Evolutionary conservation across 352 stramenopile species (phyloP).

Genomic region (Phytophthora multivora): DNA sequence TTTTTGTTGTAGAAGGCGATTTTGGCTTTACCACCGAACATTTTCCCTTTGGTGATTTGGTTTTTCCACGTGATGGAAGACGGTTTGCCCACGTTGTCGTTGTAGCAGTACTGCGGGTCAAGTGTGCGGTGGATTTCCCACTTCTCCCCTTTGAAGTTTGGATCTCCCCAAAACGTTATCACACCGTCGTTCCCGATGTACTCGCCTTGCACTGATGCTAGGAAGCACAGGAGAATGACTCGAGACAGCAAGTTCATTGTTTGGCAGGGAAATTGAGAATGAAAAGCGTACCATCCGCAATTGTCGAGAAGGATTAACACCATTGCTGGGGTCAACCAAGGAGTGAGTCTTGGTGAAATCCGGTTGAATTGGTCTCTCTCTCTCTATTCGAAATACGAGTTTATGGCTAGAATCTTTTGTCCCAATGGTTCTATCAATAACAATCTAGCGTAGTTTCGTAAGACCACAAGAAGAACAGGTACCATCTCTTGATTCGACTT

Average conservation of each 20-base stretch:
- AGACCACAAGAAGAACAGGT: too few relatives aligned
- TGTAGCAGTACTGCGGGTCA: slow-evolving; percentile 28
- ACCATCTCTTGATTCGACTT: too few relatives aligned
- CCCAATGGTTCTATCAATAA: too few relatives aligned
- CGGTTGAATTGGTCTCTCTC: not conserved
- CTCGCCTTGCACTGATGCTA: not conserved
- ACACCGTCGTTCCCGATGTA: not conserved
- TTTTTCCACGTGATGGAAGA: slow-evolving; percentile 29
- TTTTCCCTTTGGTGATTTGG: slow-evolving; percentile 6
- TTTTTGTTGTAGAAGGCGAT: slow-evolving; percentile 33
- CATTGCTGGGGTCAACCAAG: slow-evolving; percentile 4
- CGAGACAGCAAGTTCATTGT: not conserved
- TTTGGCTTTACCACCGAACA: slow-evolving; percentile 14
- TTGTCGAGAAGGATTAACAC: too few relatives aligned
- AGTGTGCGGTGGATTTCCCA: slow-evolving; percentile 15
- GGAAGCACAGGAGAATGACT: too few relatives aligned
- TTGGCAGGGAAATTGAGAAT: slow-evolving; percentile 8
- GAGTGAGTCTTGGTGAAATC: not conserved
- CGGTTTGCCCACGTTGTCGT: slow-evolving; percentile 30
- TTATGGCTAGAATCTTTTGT: too few relatives aligned
- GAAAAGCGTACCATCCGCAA: not conserved
- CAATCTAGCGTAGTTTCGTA: too few relatives aligned
- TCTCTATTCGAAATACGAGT: not conserved
- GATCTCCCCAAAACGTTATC: slow-evolving; percentile 18
- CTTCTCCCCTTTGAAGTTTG: slow-evolving; percentile 26